Percentiles rank a stretch among this genome's conserved stretches.
Evolutionary conservation across 108 stramenopile genomes (phyloP).

Genomic region (Cyclotella baltica): DNA sequence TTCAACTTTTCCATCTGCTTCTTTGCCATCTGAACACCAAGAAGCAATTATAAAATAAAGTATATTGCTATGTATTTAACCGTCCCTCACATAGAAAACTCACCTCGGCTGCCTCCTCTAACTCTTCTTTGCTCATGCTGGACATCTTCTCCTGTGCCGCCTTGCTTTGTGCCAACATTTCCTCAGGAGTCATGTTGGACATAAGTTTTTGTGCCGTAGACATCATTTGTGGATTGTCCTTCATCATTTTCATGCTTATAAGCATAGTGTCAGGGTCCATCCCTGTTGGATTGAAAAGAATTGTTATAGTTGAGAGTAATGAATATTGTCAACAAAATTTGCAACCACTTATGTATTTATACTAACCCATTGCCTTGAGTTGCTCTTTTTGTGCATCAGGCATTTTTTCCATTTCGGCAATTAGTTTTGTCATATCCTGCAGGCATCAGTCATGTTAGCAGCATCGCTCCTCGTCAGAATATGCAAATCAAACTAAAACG

Average conservation of each 20-base stretch:
- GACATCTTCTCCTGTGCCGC: slow-evolving; percentile 64
- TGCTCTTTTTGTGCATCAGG: slow-evolving; percentile 56
- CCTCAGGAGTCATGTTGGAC: slow-evolving; percentile 69
- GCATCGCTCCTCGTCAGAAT: too few relatives aligned
- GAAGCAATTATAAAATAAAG: too few relatives aligned
- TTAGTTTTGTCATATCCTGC: slow-evolving; percentile 61
- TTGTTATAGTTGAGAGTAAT: neutral
- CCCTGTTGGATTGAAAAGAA: slow-evolving; percentile 21
- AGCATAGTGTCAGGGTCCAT: slow-evolving; percentile 91
- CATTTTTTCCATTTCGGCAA: slow-evolving; percentile 77
- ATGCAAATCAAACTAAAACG: neutral
- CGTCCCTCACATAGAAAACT: neutral
- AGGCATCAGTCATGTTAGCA: neutral
- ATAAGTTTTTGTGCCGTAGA: slow-evolving; percentile 66
- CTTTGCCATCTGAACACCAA: slow-evolving; percentile 33
- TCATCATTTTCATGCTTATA: slow-evolving; percentile 79
- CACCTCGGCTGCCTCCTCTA: slow-evolving; percentile 44
- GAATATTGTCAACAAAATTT: neutral
- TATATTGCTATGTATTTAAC: too few relatives aligned
- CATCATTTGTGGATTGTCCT: slow-evolving; percentile 75
- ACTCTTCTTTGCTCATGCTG: slow-evolving; percentile 48
- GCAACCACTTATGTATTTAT: too few relatives aligned
- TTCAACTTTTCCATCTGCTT: slow-evolving; percentile 58
- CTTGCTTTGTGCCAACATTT: slow-evolving; percentile 65
- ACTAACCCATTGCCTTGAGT: slow-evolving; percentile 56